Conservation (phyloP, 2,329 filamentous ascomycete species). For the Penicillium sp. region DNA sequence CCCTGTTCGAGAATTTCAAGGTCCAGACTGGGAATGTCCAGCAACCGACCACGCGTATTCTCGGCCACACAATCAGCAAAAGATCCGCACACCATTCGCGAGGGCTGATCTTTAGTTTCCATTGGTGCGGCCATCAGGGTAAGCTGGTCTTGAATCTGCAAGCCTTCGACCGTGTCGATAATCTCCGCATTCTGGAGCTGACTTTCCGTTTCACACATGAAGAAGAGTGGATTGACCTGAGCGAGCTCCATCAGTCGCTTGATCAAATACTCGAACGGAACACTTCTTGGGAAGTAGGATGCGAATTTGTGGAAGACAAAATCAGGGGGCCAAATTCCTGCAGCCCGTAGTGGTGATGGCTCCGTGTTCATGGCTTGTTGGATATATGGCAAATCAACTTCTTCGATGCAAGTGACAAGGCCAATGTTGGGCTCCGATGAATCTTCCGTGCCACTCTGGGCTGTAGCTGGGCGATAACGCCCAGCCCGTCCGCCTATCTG, state of each 20-base stretch:
- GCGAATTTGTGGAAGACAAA: slow-evolving; percentile 68
- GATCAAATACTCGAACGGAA: slow-evolving; percentile 78
- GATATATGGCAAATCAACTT: slow-evolving; percentile 60
- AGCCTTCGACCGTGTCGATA: slow-evolving; percentile 62
- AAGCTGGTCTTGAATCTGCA: slow-evolving; percentile 69
- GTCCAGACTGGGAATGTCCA: slow-evolving; percentile 64
- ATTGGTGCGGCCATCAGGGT: slow-evolving; percentile 68
- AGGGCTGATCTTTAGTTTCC: slow-evolving; percentile 44
- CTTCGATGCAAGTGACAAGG: slow-evolving; percentile 71
- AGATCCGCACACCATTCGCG: slow-evolving; percentile 49
- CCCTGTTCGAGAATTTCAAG: slow-evolving; percentile 65
- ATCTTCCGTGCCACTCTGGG: slow-evolving; percentile 13
- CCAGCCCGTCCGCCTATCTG: slow-evolving; percentile 93
- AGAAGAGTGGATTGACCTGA: slow-evolving; percentile 59
- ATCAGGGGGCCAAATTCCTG: slow-evolving; percentile 68
- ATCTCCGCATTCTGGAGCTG: slow-evolving; percentile 63
- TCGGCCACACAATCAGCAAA: slow-evolving; percentile 66
- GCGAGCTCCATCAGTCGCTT: slow-evolving; percentile 66
- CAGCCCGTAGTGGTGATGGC: slow-evolving; percentile 60
- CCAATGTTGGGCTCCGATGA: slow-evolving; percentile 47
- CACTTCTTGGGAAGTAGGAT: slow-evolving; percentile 71
- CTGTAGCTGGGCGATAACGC: slow-evolving; percentile 65
- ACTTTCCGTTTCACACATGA: slow-evolving; percentile 60
- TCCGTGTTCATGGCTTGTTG: slow-evolving; percentile 57
- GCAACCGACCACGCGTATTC: slow-evolving; percentile 59